These are phyloP conservation scores for Aspergillus tanneri DNA, from an alignment of 2,329 filamentous ascomycete genomes.

Conservation along the genomic window DNA sequence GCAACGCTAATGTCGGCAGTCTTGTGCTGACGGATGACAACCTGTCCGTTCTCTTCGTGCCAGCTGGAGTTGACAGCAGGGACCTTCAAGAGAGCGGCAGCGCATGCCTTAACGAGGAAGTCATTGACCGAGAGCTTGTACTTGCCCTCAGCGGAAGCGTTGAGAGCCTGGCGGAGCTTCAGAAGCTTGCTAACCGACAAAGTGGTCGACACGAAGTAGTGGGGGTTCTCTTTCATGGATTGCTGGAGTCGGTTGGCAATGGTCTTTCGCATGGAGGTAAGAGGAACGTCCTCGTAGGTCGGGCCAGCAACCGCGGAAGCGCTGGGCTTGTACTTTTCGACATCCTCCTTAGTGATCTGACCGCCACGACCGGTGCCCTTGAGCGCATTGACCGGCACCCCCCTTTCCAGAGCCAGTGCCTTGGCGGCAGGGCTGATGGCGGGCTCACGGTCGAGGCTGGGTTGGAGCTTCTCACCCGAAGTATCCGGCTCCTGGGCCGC, in stretches of 20 bases:
- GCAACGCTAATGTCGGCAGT: slow-evolving; percentile 93
- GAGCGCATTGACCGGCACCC: slow-evolving; percentile 70
- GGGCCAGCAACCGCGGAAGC: slow-evolving; percentile 57
- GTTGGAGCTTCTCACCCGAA: slow-evolving; percentile 74
- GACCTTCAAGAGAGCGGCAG: slow-evolving; percentile 85
- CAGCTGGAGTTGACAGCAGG: slow-evolving; percentile 95
- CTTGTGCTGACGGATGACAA: slow-evolving; percentile 87
- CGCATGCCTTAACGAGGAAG: slow-evolving; percentile 96
- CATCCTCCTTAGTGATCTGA: slow-evolving; percentile 85
- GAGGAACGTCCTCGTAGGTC: slow-evolving; percentile 77
- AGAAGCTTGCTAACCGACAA: slow-evolving; percentile 93
- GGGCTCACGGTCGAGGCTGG: slow-evolving; percentile 78
- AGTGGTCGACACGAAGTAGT: slow-evolving; percentile 92
- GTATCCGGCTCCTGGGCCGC: slow-evolving; percentile 67
- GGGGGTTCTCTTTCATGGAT: slow-evolving; percentile 90
- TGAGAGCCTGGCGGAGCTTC: slow-evolving; percentile 92
- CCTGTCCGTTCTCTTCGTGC: slow-evolving; percentile 71
- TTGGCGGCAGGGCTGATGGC: slow-evolving; percentile 71
- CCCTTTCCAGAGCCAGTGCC: slow-evolving; percentile 80
- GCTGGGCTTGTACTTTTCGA: slow-evolving; percentile 76
- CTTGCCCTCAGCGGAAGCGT: slow-evolving; percentile 81
- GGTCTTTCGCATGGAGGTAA: slow-evolving; percentile 94
- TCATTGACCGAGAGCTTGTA: slow-evolving; percentile 99
- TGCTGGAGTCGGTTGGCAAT: slow-evolving; percentile 88
- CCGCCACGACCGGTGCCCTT: slow-evolving; percentile 87